Evolutionary conservation across 257 asterid species (phyloP), one percentile per base, ranked within the genome.

Genomic region (Marsdenia floribunda): DNA sequence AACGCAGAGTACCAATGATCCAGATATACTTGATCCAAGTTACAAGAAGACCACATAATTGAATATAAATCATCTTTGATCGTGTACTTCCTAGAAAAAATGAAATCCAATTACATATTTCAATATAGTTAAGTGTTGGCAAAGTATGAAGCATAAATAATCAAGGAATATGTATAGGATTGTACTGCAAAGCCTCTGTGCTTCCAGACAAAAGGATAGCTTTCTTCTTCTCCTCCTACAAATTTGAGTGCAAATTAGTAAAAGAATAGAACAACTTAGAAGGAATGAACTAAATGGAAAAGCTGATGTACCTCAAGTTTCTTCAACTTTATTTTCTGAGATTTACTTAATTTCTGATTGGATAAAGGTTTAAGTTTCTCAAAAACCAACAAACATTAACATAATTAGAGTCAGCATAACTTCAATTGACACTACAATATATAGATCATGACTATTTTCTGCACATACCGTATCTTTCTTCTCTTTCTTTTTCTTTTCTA

Each of bases 11-110:
- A 40, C 13, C 38, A 21, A 76, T 64, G 47, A 83, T 50, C 22
- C 72, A 74, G 44, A 77, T 87, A 80, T 73, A 91, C 98, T 96
- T 89, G 96, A 22, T 97, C 97, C 88, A 94, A 79, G 81, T 88
- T 94, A 80, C 90, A 80, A 8, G 98, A 92, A 77, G 98, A 94
- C 90, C 88, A 84, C 96, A 94, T 84, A 76, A 94, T 96, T 40
- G 98, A 85, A 88, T 84, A 87, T n/a, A 83, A 80, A 78, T 85
- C 88, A 12, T 92, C 97, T 60, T 61, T 81, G 78, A 94, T 80
- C 90, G 85, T 90, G 83, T 91, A 88, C 83, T 88, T 92, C 93
- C 98, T 92, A n/a, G 8, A 85, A 79, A 81, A 79, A 47, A 66
- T n/a, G 63, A 75, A 72, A 19, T 35, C 47, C 42, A 8, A 52